phyloP scores from a whole-genome alignment of 2,329 filamentous ascomycete species.

The Fusarium setosum region DNA sequence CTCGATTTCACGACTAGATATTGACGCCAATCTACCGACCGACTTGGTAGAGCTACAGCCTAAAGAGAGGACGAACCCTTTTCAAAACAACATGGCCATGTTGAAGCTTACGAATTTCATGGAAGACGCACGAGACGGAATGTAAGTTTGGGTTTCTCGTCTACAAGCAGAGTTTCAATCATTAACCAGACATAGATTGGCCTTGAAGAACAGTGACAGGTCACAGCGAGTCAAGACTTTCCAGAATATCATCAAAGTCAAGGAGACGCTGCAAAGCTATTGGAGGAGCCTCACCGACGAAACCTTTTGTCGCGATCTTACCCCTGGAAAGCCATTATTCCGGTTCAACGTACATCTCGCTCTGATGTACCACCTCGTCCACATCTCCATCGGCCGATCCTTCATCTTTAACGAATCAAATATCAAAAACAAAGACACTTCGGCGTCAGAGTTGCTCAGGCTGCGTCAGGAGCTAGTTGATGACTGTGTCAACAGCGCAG shows the following conservation, averaged over 20 bases:
- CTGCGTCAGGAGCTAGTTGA: slow-evolving; percentile 15
- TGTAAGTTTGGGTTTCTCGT: slow-evolving; percentile 2
- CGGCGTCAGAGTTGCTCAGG: slow-evolving; percentile 8
- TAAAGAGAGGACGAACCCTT: slow-evolving; percentile 25
- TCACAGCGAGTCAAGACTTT: neutral
- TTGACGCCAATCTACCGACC: slow-evolving; percentile 16
- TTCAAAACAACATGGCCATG: slow-evolving; percentile 31
- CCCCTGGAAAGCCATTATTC: slow-evolving; percentile 33
- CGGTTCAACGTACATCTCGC: slow-evolving; percentile 36
- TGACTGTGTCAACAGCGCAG: slow-evolving; percentile 24
- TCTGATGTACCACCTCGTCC: slow-evolving; percentile 29
- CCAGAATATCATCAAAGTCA: slow-evolving; percentile 21
- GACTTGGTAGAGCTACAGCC: slow-evolving; percentile 27
- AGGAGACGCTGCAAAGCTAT: slow-evolving; percentile 7
- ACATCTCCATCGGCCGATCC: slow-evolving; percentile 33
- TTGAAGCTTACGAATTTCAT: slow-evolving; percentile 33
- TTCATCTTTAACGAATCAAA: slow-evolving; percentile 25
- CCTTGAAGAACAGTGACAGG: slow-evolving; percentile 20
- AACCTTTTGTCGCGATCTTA: slow-evolving; percentile 32
- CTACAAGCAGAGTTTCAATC: neutral
- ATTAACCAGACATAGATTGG: slow-evolving; percentile 9
- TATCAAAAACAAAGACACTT: neutral
- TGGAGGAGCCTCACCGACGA: slow-evolving; percentile 31
- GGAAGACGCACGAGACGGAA: slow-evolving; percentile 34
- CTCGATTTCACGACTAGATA: slow-evolving; percentile 26